A percentile compares a stretch with the other conserved stretches of the same genome.
Evolutionary conservation across 2,329 filamentous ascomycete species (phyloP).

Genomic region (Clonostachys rhizophaga): DNA sequence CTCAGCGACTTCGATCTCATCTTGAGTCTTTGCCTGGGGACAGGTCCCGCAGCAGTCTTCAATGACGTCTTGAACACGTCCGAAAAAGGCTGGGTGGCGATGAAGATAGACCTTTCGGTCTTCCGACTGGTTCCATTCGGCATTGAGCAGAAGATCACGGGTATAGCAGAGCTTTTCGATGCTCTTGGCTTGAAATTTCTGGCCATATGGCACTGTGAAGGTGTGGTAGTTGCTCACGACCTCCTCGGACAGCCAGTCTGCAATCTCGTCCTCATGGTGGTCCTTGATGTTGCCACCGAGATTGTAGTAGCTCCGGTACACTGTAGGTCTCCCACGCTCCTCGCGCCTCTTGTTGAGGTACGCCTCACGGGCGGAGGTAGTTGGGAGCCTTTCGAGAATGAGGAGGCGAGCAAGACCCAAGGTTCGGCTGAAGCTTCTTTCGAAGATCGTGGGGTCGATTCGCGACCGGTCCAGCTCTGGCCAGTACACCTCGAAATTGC

Average conservation of each 20-base stretch:
- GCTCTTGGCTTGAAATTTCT: slow-evolving; percentile 56
- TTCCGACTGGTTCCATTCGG: slow-evolving; percentile 78
- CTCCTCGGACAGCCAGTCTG: slow-evolving; percentile 75
- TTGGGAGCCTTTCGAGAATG: slow-evolving; percentile 75
- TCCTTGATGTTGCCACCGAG: slow-evolving; percentile 72
- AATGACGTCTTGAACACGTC: slow-evolving; percentile 68
- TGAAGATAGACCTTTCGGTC: slow-evolving; percentile 75
- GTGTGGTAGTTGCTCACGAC: slow-evolving; percentile 78
- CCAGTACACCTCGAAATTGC: slow-evolving; percentile 84
- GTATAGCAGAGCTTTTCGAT: slow-evolving; percentile 82
- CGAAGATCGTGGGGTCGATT: slow-evolving; percentile 82
- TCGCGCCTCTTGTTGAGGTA: slow-evolving; percentile 66
- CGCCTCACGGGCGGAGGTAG: slow-evolving; percentile 58
- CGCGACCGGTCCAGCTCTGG: slow-evolving; percentile 67
- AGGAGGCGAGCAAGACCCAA: slow-evolving; percentile 74
- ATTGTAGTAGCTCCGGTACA: slow-evolving; percentile 34
- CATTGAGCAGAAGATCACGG: slow-evolving; percentile 76
- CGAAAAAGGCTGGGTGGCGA: slow-evolving; percentile 82
- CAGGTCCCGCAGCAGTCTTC: slow-evolving; percentile 80
- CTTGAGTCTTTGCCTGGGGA: slow-evolving; percentile 61
- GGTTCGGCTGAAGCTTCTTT: slow-evolving; percentile 72
- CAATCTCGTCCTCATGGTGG: slow-evolving; percentile 71
- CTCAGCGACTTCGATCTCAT: slow-evolving; percentile 67
- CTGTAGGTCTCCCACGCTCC: slow-evolving; percentile 65
- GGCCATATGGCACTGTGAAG: slow-evolving; percentile 66